These are phyloP conservation scores for Scytalidium sp. DNA, from an alignment of 2,329 filamentous ascomycete species.

Conservation along the genomic window DNA sequence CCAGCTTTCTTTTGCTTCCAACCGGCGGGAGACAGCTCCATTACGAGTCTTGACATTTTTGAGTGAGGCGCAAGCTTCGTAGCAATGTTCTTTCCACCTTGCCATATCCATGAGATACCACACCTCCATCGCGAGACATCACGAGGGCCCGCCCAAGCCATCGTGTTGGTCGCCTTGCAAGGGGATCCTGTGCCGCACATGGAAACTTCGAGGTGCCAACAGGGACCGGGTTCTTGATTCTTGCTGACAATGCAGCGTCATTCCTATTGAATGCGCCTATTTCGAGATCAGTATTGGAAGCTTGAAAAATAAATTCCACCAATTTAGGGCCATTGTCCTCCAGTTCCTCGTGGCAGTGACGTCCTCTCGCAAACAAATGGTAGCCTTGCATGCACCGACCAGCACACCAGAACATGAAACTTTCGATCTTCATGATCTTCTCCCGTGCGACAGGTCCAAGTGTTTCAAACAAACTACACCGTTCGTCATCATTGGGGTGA, in stretches of 20 bases:
- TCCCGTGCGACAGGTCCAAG: too few species aligned
- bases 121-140: neutral
- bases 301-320: neutral
- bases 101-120: too few species aligned
- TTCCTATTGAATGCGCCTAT: neutral
- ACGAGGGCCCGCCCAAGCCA: neutral
- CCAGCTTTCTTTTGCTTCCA: too few species aligned
- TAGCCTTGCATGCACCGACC: too few species aligned
- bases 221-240: neutral
- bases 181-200: neutral
- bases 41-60: too few species aligned
- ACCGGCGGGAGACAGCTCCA: too few species aligned
- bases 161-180: neutral
- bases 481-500: neutral
- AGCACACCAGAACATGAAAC: too few species aligned
- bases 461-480: neutral
- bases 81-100: neutral
- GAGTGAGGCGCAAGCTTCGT: neutral
- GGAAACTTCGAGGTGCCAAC: neutral
- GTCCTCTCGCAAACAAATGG: too few species aligned
- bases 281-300: neutral
- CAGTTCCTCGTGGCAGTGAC: too few species aligned
- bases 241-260: neutral
- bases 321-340: too few species aligned
- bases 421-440: too few species aligned